These are phyloP conservation scores for Diutina siamensis DNA, from an alignment of 1,139 yeast species.

Conservation along the genomic window DNA sequence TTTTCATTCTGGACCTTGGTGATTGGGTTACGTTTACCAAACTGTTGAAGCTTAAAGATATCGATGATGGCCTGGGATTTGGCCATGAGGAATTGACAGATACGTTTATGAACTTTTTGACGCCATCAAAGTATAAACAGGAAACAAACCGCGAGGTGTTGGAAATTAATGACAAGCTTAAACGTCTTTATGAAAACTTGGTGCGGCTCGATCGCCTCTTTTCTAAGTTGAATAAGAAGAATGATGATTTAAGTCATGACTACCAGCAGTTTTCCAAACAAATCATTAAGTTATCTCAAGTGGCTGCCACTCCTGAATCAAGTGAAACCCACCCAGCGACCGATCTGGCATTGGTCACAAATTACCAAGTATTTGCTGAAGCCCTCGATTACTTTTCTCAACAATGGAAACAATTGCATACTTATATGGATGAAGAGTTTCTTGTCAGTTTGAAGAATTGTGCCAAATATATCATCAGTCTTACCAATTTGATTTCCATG, in stretches of 20 bases:
- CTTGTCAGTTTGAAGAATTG: constrained; percentile 76
- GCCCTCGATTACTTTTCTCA: constrained; percentile 40
- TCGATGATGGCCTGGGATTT: constrained; percentile 21
- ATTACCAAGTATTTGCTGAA: constrained; percentile 29
- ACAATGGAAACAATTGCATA: constrained; percentile 33
- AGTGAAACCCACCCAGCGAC: constrained; percentile 10
- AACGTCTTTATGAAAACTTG: constrained; percentile 75
- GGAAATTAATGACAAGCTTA: constrained; percentile 73
- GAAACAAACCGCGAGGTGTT: constrained; percentile 70
- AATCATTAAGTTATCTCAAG: constrained; percentile 52
- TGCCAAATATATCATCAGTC: constrained; percentile 70
- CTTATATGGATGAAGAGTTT: constrained; percentile 69
- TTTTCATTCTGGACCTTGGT: constrained; percentile 60
- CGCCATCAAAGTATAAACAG: constrained; percentile 54
- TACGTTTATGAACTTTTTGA: constrained; percentile 82
- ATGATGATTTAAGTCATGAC: constrained; percentile 63
- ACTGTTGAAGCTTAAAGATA: constrained; percentile 41
- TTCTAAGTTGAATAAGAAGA: constrained; percentile 58
- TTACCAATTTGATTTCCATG: constrained; percentile 65
- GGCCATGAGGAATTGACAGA: constrained; percentile 56
- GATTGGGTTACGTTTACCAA: constrained; percentile 81
- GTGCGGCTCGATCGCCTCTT: constrained; percentile 70
- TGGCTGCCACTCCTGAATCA: constrained; percentile 13
- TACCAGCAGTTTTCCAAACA: constrained; percentile 63
- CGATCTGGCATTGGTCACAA: constrained; percentile 10